These are phyloP conservation scores for Diaporthe sp. DNA, from an alignment of 2,329 filamentous ascomycete genomes.

Conservation along the genomic window DNA sequence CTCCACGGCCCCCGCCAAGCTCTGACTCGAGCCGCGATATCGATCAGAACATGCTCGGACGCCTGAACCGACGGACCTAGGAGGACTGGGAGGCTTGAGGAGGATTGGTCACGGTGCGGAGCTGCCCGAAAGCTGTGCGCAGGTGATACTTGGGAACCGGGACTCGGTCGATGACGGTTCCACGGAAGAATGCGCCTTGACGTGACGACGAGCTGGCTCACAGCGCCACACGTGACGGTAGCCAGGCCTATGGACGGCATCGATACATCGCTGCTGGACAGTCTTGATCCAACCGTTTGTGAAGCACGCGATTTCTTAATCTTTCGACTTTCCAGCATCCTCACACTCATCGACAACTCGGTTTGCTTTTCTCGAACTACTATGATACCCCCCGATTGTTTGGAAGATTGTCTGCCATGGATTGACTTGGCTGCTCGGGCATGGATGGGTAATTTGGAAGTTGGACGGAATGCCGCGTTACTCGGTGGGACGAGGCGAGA, in stretches of 20 bases:
- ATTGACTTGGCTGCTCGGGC: constrained; percentile 31
- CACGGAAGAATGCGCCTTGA: not conserved
- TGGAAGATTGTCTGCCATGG: constrained; percentile 27
- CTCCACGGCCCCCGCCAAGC: constrained; percentile 43
- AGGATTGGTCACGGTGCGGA: not conserved
- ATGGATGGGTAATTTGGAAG: constrained; percentile 30
- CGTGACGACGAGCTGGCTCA: not conserved
- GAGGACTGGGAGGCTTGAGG: not conserved
- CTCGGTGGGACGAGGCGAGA: constrained; percentile 4
- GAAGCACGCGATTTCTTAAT: constrained; percentile 6
- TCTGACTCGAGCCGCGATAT: constrained; percentile 59
- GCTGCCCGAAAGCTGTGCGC: not conserved
- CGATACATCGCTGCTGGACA: constrained; percentile 35
- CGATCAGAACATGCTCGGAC: constrained; percentile 68
- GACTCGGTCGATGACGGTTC: not conserved
- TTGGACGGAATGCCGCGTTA: constrained; percentile 26
- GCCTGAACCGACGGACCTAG: constrained; percentile 58
- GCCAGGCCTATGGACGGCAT: constrained; percentile 26
- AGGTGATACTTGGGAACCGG: constrained; percentile 1
- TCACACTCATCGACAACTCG: constrained; percentile 30
- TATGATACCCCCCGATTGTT: constrained; percentile 32
- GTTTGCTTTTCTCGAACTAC: constrained; percentile 31
- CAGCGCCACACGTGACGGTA: not conserved
- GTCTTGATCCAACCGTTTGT: constrained; percentile 20
- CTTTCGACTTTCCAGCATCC: constrained; percentile 21